These are phyloP conservation scores for Rhodamnia argentea DNA, from an alignment of 345 rosid genomes.

Conservation along the genomic window DNA sequence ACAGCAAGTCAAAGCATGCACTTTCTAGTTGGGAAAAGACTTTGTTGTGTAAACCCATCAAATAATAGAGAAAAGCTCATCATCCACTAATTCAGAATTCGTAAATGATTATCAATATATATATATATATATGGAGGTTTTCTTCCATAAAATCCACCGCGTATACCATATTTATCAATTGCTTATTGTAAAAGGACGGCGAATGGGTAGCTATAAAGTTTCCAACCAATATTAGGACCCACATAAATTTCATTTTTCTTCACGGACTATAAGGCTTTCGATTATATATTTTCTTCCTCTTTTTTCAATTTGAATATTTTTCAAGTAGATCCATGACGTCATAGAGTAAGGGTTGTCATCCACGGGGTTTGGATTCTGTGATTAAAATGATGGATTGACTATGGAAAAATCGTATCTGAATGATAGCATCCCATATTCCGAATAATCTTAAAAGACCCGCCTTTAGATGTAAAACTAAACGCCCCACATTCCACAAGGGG, in stretches of 20 bases:
- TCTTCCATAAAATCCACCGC: background rate
- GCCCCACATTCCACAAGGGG: too few species aligned
- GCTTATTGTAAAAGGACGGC: background rate
- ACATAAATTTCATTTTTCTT: background rate
- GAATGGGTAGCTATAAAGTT: background rate
- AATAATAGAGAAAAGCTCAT: background rate
- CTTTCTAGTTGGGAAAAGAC: too few species aligned
- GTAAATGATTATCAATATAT: background rate
- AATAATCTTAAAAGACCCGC: background rate
- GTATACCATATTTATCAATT: background rate
- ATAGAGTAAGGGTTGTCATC: background rate
- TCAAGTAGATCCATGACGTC: background rate
- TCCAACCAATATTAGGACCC: background rate
- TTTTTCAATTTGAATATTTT: background rate
- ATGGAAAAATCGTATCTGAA: background rate
- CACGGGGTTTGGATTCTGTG: background rate
- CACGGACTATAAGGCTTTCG: background rate
- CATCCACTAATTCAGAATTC: background rate
- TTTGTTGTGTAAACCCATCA: background rate
- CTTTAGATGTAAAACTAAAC: background rate
- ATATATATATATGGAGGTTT: background rate
- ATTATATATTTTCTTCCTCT: background rate
- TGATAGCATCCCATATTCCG: accelerated
- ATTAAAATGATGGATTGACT: background rate
- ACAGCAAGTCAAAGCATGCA: too few species aligned